Evolutionary conservation across 140 eudicot species (phyloP), one percentile per base, ranked within the genome.

Genomic region (Stevia rebaudiana): DNA sequence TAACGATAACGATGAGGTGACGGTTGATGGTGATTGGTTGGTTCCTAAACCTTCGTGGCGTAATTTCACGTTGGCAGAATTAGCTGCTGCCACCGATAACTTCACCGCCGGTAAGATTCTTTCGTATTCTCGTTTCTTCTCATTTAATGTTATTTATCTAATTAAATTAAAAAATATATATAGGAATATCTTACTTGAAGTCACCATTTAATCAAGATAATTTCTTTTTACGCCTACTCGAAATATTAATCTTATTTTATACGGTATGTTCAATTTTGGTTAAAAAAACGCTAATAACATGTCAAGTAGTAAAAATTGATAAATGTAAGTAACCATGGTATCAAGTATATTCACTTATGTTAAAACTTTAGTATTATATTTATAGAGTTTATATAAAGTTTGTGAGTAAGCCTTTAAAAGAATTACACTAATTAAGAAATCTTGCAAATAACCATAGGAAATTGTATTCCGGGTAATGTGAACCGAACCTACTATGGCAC

Each of bases 41-140:
- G 73, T 66, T 63, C 79, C 86, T 1, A 92, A 92, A 70, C 98
- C 96, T 22, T 82, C 89, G 33, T 92, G 96, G 98, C 85, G 96
- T 80, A 92, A 87, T 71, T 92, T 88, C 50, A 76, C 66, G 24
- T 73, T 71, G 39, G 75, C 70, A 0, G 98, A 92, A 65, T 86
- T 92, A 22, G 72, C 73, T n/a, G 76, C 72, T 47, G 98, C 98
- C 21, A 92, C 98, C 3, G 79, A 83, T 63, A 40, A 67, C 49
- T 92, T 88, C 57, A 77, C 81, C 56, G 67, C 89, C 28, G 94
- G 98, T 92, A 71, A 70, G 78, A 17, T 43, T 25, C 30, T 9
- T 63, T 61, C 35, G 25, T 47, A 43, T 79, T 19, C 60, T 53
- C 18, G 42, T 23, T 54, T 50, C 47, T 36, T 3, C 18, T 21